Evolutionary conservation across 306 rosid species (phyloP).

Genomic region (Rosa persica): DNA sequence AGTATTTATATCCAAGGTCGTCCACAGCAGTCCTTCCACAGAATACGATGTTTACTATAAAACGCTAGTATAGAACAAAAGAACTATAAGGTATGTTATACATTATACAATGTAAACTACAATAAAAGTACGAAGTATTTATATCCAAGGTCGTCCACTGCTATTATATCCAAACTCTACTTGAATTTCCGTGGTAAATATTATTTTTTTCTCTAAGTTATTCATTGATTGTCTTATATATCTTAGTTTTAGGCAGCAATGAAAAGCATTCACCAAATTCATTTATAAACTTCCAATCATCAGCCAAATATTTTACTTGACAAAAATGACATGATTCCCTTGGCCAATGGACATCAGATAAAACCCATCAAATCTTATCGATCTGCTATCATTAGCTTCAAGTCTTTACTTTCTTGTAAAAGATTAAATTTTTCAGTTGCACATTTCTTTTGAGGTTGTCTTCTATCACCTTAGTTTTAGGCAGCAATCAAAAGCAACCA

Average conservation of each 20-base stretch:
- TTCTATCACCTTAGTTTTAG: not conserved
- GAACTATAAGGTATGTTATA: too few relatives aligned
- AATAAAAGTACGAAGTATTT: not conserved
- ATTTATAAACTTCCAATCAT: not conserved
- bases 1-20: too few relatives aligned
- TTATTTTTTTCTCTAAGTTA: too few relatives aligned
- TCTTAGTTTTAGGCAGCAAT: too few relatives aligned
- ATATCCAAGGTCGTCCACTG: too few relatives aligned
- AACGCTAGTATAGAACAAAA: too few relatives aligned
- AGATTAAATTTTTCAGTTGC: not conserved
- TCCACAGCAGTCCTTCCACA: too few relatives aligned
- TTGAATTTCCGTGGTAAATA: too few relatives aligned
- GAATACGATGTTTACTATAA: not conserved
- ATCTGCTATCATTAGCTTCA: not conserved
- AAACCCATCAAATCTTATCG: not conserved
- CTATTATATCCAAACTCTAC: not conserved
- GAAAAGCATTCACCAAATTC: too few relatives aligned
- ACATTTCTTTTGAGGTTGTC: not conserved
- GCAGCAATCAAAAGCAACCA: not conserved
- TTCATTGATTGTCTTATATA: too few relatives aligned
- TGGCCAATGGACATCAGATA: not conserved
- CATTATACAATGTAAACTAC: not conserved
- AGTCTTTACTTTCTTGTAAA: not conserved
- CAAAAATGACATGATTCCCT: not conserved
- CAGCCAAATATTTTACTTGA: not conserved